These are phyloP conservation scores for Conoideocrella luteorostrata DNA, from an alignment of 2,329 filamentous ascomycete species.

Conservation along the genomic window DNA sequence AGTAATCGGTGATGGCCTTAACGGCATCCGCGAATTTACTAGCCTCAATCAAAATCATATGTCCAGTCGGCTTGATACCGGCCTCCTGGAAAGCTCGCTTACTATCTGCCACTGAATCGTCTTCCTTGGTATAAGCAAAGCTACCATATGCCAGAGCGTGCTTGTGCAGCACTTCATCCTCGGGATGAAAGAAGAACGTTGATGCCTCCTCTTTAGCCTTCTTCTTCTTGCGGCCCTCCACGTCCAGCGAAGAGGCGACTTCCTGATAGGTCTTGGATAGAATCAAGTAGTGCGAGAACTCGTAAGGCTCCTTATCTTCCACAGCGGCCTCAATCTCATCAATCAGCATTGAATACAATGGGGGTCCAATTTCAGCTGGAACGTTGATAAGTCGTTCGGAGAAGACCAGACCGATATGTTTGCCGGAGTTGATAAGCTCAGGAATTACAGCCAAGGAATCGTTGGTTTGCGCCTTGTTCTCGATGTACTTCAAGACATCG, in stretches of 20 bases:
- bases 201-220: slow-evolving; percentile 56
- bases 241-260: slow-evolving; percentile 72
- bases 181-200: slow-evolving; percentile 87
- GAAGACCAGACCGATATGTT: slow-evolving; percentile 77
- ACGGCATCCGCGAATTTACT: slow-evolving; percentile 69
- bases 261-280: slow-evolving; percentile 90
- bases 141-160: slow-evolving; percentile 64
- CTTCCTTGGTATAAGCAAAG: slow-evolving; percentile 75
- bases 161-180: slow-evolving; percentile 83
- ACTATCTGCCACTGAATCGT: slow-evolving; percentile 77
- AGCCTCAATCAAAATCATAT: slow-evolving; percentile 81
- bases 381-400: slow-evolving; percentile 94
- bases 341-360: slow-evolving; percentile 88
- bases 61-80: slow-evolving; percentile 77
- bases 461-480: slow-evolving; percentile 46
- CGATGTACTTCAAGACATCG: slow-evolving; percentile 65
- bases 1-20: slow-evolving; percentile 67
- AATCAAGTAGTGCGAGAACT: slow-evolving; percentile 88
- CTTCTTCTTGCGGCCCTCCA: slow-evolving; percentile 54
- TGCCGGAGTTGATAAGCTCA: slow-evolving; percentile 44
- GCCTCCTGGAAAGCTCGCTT: slow-evolving; percentile 92
- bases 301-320: slow-evolving; percentile 85
- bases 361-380: slow-evolving; percentile 85
- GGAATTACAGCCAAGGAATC: slow-evolving; percentile 50
- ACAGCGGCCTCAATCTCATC: slow-evolving; percentile 87